Evolutionary conservation across 768 basidiomycete genomes (phyloP), one percentile per base, ranked within the genome.

Genomic region (Amanita rubescens): DNA sequence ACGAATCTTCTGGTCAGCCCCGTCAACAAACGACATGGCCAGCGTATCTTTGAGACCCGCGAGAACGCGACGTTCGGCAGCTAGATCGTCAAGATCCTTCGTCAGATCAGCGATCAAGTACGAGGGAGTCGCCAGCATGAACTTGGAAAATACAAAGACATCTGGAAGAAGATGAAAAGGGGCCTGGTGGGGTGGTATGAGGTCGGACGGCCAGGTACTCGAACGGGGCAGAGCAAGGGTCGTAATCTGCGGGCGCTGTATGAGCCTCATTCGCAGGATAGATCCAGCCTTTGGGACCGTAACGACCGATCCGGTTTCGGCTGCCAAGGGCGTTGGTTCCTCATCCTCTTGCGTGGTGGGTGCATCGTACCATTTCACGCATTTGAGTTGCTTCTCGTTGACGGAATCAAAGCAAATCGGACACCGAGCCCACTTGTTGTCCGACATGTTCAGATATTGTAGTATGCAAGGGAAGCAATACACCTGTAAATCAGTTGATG

Each of bases 131-230:
- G 92, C 93, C 22, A 98, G 82, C 94, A 98, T 96, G 73, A 98
- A 96, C 63, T 91, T 93, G 17, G 94, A 79, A 66, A 87, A 96
- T 35, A 73, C 71, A 58, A 84, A 83, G 37, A 96, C 88, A 62
- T 97, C 93, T 0, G 94, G 96, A 19, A 95, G 76, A 73, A 99
- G 98, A 65, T 96, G 82, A 74, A 94, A 98, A 6, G 96, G 95
- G 0, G 93, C 90, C 62, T 94, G 87, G 59, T 94, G 91, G 17
- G 93, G 89, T 12, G 90, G 87, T 27, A 96, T 71, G 2, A 94
- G 78, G 55, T 95, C 93, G 1, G 93, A 95, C 1, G 93, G 95
- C 94, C 94, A 99, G 2, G 92, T 91, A 14, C 73, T 62, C 1
- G 95, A 94, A 20, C 92, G 85, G 35, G 96, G 96, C 6, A 99